Conservation (phyloP, 352 stramenopile species). For the Elongisporangium senticosum region DNA sequence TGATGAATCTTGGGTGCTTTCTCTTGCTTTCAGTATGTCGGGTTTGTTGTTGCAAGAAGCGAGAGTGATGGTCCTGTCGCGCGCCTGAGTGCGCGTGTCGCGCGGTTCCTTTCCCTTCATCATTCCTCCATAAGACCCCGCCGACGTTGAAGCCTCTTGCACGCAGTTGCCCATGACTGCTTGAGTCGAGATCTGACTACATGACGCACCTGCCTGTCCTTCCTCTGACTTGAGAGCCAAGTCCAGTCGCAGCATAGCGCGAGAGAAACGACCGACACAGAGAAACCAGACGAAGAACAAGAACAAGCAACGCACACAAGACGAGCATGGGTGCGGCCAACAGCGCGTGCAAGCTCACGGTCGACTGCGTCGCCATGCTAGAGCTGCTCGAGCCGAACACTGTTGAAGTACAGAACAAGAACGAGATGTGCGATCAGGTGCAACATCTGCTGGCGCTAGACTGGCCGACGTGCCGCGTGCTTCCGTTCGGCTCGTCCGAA, state of each 20-base stretch:
- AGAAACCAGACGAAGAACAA: slow-evolving; percentile 5
- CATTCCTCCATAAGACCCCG: slow-evolving; percentile 11
- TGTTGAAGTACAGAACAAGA: slow-evolving; percentile 44
- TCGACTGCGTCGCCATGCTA: slow-evolving; percentile 73
- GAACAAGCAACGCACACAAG: slow-evolving; percentile 5
- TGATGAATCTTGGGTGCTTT: not conserved
- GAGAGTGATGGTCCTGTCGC: not conserved
- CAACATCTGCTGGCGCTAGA: slow-evolving; percentile 40
- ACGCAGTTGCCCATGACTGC: slow-evolving; percentile 18
- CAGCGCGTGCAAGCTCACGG: slow-evolving; percentile 74
- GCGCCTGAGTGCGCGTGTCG: not conserved
- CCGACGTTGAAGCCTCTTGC: slow-evolving; percentile 6
- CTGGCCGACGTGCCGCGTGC: slow-evolving; percentile 57
- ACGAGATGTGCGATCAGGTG: slow-evolving; percentile 37
- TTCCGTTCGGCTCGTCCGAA: slow-evolving; percentile 75
- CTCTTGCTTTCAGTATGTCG: not conserved
- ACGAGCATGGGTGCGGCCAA: slow-evolving; percentile 65
- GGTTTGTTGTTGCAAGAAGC: not conserved
- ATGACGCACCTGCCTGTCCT: slow-evolving; percentile 18
- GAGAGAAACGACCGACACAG: slow-evolving; percentile 8
- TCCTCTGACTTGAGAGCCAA: not conserved
- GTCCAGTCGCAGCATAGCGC: slow-evolving; percentile 4
- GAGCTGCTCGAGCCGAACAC: slow-evolving; percentile 77
- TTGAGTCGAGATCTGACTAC: slow-evolving; percentile 17
- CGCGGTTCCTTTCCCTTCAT: slow-evolving; percentile 11